A percentile compares a stretch with the other conserved stretches of the same genome.
Evolutionary conservation across 2,329 filamentous ascomycete species (phyloP).

Genomic region (Alternaria burnsii): DNA sequence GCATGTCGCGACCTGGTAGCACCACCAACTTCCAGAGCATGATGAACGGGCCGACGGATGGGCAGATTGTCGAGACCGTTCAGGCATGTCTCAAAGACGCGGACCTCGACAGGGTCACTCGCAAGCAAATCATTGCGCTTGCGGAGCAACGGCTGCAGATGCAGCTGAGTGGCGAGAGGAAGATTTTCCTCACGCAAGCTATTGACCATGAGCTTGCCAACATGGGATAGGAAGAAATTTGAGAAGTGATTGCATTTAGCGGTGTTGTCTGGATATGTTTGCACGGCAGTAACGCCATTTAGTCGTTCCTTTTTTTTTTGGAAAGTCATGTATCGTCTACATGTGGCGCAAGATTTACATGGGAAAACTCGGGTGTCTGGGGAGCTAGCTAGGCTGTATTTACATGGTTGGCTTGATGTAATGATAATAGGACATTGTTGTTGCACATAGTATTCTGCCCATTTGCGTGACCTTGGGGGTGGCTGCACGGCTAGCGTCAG

Average conservation of each 20-base stretch:
- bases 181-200: constrained; percentile 87
- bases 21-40: constrained; percentile 67
- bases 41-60: constrained; percentile 75
- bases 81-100: constrained; percentile 84
- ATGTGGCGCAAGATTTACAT: constrained; percentile 16
- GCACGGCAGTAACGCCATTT: constrained; percentile 17
- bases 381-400: constrained; percentile 7
- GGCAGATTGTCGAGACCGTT: constrained; percentile 83
- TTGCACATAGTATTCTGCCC: neutral
- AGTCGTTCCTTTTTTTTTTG: constrained; percentile 14
- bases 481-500: neutral
- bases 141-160: constrained; percentile 94
- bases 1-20: constrained; percentile 61
- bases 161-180: constrained; percentile 84
- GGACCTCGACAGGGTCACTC: constrained; percentile 95
- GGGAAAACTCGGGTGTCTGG: constrained; percentile 15
- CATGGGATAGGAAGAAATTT: constrained; percentile 69
- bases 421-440: constrained; percentile 10
- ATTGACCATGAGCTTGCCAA: constrained; percentile 94
- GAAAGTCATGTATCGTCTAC: constrained; percentile 1
- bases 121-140: constrained; percentile 87
- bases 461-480: neutral
- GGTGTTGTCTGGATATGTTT: constrained; percentile 26
- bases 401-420: constrained; percentile 10
- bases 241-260: constrained; percentile 29